A percentile compares a stretch with the other conserved stretches of the same genome.
Evolutionary conservation across 768 basidiomycete species (phyloP).

Genomic region (Phaeotremella fagi): DNA sequence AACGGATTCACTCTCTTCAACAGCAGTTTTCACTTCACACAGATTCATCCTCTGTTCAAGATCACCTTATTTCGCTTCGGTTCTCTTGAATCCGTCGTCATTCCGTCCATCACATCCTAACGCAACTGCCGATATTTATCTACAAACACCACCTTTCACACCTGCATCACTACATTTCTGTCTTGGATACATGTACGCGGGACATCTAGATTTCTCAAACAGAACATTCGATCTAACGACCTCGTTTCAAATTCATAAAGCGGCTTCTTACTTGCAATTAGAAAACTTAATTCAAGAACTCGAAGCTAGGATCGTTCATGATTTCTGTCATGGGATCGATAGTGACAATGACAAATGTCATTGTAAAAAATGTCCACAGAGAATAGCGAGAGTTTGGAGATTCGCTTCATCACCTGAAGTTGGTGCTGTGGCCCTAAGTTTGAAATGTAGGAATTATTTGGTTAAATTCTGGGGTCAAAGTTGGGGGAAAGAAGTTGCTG

Average conservation of each 20-base stretch:
- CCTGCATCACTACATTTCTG: slow-evolving; percentile 91
- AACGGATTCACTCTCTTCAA: slow-evolving; percentile 50
- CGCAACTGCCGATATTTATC: slow-evolving; percentile 52
- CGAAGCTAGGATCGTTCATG: slow-evolving; percentile 74
- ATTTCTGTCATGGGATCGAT: slow-evolving; percentile 86
- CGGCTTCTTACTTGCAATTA: slow-evolving; percentile 73
- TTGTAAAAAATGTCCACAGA: slow-evolving; percentile 74
- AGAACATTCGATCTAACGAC: slow-evolving; percentile 88
- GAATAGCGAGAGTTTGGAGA: slow-evolving; percentile 75
- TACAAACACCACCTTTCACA: slow-evolving; percentile 90
- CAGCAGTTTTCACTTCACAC: slow-evolving; percentile 84
- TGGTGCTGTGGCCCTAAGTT: slow-evolving; percentile 63
- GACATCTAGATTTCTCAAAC: slow-evolving; percentile 87
- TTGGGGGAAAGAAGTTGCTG: slow-evolving; percentile 77
- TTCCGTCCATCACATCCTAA: too few relatives aligned
- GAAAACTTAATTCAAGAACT: slow-evolving; percentile 70
- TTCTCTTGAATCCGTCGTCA: slow-evolving; percentile 64
- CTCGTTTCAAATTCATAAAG: slow-evolving; percentile 79
- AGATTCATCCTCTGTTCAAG: slow-evolving; percentile 87
- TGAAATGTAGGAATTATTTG: slow-evolving; percentile 67
- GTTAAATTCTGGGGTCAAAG: slow-evolving; percentile 81
- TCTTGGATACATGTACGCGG: slow-evolving; percentile 89
- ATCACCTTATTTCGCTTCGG: slow-evolving; percentile 76
- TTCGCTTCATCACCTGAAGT: slow-evolving; percentile 76
- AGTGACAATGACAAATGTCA: too few relatives aligned